Base-by-base conservation (phyloP, 2,329 filamentous ascomycete species). In the Cytospora piceicola region DNA sequence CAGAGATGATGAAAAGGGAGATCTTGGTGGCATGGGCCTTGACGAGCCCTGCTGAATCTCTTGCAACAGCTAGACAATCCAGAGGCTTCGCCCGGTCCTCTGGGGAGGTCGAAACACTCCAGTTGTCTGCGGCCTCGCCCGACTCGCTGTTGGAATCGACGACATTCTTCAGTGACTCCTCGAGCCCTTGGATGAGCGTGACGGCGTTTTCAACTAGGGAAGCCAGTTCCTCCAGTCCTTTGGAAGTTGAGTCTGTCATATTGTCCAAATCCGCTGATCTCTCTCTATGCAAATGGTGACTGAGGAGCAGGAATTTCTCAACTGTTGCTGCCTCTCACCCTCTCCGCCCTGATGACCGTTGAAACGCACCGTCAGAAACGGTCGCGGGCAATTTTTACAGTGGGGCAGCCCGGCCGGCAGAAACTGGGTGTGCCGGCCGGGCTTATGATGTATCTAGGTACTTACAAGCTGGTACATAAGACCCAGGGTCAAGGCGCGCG, bases 11-110 rank as follows among this genome's bases (percentile, higher is more conserved):
- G 15, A 98, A 85, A 0, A 97, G 88, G 0, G 92, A 94, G 30
- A 97, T 83, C 69, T 96, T 97, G 7, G 93, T 97, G 1, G 89
- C 86, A 74, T 97, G 93, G 0, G 93, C 92, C 74, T 87, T 89
- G 66, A 97, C 86, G 6, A 96, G 82, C 30, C 83, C 85, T 0
- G 92, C 86, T 0, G 91, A 85, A 72, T 94, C 90, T 71, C 86
- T 85, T 39, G 94, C 87, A 65, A 94, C 83, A 17, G 87, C 79
- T 29, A 97, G 83, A 12, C 88, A 82, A 69, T 90, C 77, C 73
- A 86, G 34, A 49, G 70, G 67, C 1, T 70, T 67, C 49, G 63
- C 62, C 15, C 55, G 60, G 64, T 52, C 66, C 1, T 69, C 62
- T 30, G 69, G 15, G 22, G 70, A 58, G 58, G 65, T 39, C 57